These are phyloP conservation scores for Schoenoplectus triqueter DNA, from an alignment of 202 grass and related monocot genomes.

Conservation along the genomic window DNA sequence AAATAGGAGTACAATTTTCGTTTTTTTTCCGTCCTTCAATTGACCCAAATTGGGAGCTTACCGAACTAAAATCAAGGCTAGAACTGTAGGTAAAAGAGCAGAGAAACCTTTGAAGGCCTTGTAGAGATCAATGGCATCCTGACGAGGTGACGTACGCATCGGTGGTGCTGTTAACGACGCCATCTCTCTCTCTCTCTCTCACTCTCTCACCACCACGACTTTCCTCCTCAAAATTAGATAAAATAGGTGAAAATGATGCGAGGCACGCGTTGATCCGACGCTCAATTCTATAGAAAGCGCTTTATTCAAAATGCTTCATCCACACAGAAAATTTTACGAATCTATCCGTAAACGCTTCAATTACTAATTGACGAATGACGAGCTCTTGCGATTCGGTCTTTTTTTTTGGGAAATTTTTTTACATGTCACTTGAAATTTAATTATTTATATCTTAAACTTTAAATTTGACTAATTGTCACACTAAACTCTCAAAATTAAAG, in stretches of 20 bases:
- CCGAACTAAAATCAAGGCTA: constrained; percentile 15
- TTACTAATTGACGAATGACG: too few species aligned
- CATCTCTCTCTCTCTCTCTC: constrained; percentile 47
- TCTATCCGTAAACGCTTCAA: too few species aligned
- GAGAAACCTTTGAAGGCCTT: constrained; percentile 97
- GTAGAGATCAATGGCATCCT: constrained; percentile 97
- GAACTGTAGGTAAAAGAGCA: neutral
- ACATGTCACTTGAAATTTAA: too few species aligned
- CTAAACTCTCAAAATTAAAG: too few species aligned
- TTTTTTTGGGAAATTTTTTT: too few species aligned
- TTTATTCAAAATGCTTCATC: too few species aligned
- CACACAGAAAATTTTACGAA: too few species aligned
- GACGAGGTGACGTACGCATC: constrained; percentile 60
- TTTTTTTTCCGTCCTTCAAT: neutral
- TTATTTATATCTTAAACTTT: too few species aligned
- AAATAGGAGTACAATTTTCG: neutral
- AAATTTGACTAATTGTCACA: too few species aligned
- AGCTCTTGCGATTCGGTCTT: too few species aligned
- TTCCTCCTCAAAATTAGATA: neutral
- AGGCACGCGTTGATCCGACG: too few species aligned
- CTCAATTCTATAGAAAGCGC: too few species aligned
- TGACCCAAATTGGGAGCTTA: neutral
- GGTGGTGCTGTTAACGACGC: constrained; percentile 75
- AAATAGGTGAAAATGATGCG: neutral
- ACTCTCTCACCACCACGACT: neutral